A percentile compares a stretch with the other conserved stretches of the same genome.
phyloP scores from a whole-genome alignment of 805 yeast species.

The Priceomyces medius region DNA sequence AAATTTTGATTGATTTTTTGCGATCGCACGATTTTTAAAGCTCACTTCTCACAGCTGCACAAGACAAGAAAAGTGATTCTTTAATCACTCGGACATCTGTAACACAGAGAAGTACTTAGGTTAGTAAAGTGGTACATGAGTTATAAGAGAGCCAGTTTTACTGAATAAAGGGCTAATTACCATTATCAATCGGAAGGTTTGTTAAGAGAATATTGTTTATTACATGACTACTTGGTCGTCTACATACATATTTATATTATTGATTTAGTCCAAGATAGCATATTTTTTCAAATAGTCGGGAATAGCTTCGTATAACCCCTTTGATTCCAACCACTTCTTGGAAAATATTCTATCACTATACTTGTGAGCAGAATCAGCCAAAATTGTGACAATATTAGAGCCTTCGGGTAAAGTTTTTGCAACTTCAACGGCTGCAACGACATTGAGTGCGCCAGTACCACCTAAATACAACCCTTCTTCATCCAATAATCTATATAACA shows the following conservation, averaged over 20 bases:
- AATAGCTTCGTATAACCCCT: conserved; percentile 60
- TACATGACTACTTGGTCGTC: no score
- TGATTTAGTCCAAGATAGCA: conserved; percentile 38
- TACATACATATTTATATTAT: background rate
- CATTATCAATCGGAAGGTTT: no score
- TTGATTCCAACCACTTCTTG: conserved; percentile 69
- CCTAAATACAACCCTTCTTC: conserved; percentile 91
- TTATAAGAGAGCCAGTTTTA: no score
- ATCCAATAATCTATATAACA: conserved; percentile 79
- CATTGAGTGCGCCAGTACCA: conserved; percentile 88
- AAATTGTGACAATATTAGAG: conserved; percentile 80
- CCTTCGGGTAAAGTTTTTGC: conserved; percentile 76
- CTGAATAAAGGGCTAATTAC: no score
- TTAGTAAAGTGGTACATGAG: no score
- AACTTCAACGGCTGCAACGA: conserved; percentile 79
- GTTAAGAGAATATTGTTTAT: no score
- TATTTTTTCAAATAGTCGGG: conserved; percentile 74
- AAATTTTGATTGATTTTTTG: conserved; percentile 4
- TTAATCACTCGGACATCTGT: no score
- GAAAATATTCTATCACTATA: conserved; percentile 82
- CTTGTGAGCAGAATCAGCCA: conserved; percentile 89
- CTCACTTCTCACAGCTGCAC: background rate
- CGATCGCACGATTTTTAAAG: conserved; percentile 7
- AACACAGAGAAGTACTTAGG: no score
- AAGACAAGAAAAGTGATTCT: no score